phyloP scores from a whole-genome alignment of 2,329 filamentous ascomycete species.

The Fragosphaeria purpurea region DNA sequence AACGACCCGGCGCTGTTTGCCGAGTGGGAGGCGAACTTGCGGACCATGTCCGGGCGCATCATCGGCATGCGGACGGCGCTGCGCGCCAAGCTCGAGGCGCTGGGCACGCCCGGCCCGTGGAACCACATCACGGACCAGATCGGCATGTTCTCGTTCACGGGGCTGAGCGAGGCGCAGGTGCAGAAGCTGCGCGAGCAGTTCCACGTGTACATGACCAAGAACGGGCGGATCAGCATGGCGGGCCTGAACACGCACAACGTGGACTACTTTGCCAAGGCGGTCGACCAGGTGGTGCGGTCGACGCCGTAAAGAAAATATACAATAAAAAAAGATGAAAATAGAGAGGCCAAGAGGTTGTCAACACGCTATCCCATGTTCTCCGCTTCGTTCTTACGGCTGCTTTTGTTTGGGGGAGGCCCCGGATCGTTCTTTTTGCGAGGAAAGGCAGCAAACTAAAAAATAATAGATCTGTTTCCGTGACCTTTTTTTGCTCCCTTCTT shows the following conservation, averaged over 20 bases:
- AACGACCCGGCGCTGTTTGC: slow-evolving; percentile 74
- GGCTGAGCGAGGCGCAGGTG: slow-evolving; percentile 65
- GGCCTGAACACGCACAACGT: slow-evolving; percentile 89
- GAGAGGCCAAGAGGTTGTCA: no score
- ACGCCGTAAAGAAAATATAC: slow-evolving; percentile 3
- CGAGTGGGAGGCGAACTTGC: slow-evolving; percentile 87
- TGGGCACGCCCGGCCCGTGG: slow-evolving; percentile 83
- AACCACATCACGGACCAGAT: slow-evolving; percentile 98
- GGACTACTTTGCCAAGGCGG: slow-evolving; percentile 83
- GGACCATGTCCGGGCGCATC: slow-evolving; percentile 92
- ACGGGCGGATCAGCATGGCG: slow-evolving; percentile 96
- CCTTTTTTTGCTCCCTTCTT: not conserved
- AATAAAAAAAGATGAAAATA: no score
- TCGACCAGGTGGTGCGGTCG: slow-evolving; percentile 71
- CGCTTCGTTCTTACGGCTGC: no score
- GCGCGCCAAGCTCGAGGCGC: slow-evolving; percentile 68
- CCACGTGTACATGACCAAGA: slow-evolving; percentile 93
- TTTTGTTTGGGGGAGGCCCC: no score
- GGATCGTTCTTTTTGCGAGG: no score
- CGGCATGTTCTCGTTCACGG: slow-evolving; percentile 97
- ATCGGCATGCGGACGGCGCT: slow-evolving; percentile 79
- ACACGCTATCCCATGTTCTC: no score
- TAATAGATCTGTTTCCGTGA: no score
- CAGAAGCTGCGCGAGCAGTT: slow-evolving; percentile 56
- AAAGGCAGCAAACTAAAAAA: no score